Evolutionary conservation across 2,329 filamentous ascomycete genomes (phyloP), one percentile per base, ranked within the genome.

Genomic region (Colletotrichum melonis): DNA sequence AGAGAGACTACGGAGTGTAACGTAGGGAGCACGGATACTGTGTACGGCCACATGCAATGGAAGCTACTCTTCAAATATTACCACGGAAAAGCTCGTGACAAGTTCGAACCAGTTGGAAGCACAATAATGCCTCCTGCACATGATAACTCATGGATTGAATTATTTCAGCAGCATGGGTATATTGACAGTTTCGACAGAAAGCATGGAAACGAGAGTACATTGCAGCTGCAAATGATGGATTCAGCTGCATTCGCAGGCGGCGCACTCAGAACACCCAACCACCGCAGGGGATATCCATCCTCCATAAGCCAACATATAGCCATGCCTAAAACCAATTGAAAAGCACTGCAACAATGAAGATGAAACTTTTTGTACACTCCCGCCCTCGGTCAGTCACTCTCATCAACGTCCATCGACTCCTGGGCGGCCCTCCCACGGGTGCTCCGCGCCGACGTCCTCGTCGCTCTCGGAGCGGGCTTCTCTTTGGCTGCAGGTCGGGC

Each of bases 381-480:
- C 30, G 11, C 28, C n/a, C 28, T 32, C 14, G 24, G 24, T 64
- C 54, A 63, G 56, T 80, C 80, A 54, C 80, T 77, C 56, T 80
- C 80, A 38, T 80, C 78, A 46, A 82, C 72, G 9, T 83, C 82
- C 82, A 84, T 83, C 22, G 76, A 69, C 24, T 78, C 78, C 74
- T 77, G 81, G 38, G 77, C 76, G 35, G 73, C 55, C 55, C 75
- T 76, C 8, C 78, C 76, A n/a, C 80, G 78, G 11, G 76, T 74
- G 38, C 30, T 72, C 8, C 72, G 57, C 42, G 60, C 58, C 16
- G 72, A 72, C 52, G 69, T 38, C 46, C 69, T 58, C 11, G 72
- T 72, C 32, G 69, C 54, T 14, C 64, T 52, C 8, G 72, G 69
- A 8, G 69, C 69, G 5, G 69, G 63, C 59, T 74, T 74, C 55